phyloP scores from a whole-genome alignment of 257 asterid genomes.

The Fraxinus anomala region DNA sequence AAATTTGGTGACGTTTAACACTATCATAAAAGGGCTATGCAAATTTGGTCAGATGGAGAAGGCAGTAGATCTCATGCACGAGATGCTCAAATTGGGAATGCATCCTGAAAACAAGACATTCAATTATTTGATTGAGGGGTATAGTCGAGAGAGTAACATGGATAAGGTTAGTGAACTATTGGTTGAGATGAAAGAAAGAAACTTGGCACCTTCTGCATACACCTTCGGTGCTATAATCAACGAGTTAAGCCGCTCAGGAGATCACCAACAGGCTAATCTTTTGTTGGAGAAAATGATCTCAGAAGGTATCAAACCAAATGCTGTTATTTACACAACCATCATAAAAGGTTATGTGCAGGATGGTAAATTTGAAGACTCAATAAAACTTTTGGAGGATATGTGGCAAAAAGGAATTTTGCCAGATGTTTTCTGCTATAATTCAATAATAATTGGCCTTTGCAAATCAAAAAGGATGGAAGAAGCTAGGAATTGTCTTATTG shows the following conservation, averaged over 20 bases:
- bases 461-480: constrained; percentile 70
- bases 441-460: constrained; percentile 69
- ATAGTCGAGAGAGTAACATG: constrained; percentile 48
- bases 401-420: constrained; percentile 65
- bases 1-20: constrained; percentile 62
- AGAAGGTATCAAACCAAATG: constrained; percentile 59
- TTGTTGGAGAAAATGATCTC: constrained; percentile 55
- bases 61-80: constrained; percentile 52
- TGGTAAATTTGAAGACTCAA: constrained; percentile 70
- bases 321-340: constrained; percentile 51
- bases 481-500: constrained; percentile 54
- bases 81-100: constrained; percentile 64
- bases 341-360: constrained; percentile 60
- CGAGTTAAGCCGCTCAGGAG: constrained; percentile 59
- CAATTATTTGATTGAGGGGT: constrained; percentile 65
- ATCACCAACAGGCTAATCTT: constrained; percentile 52
- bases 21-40: constrained; percentile 66
- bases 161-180: constrained; percentile 61
- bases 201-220: constrained; percentile 63
- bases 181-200: constrained; percentile 66
- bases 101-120: constrained; percentile 66
- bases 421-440: constrained; percentile 74
- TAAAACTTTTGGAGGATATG: constrained; percentile 58
- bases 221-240: constrained; percentile 60
- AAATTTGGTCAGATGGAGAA: constrained; percentile 59